These are phyloP conservation scores for Puccinia polysora DNA, from an alignment of 1,284 basidiomycete species.

Conservation along the genomic window DNA sequence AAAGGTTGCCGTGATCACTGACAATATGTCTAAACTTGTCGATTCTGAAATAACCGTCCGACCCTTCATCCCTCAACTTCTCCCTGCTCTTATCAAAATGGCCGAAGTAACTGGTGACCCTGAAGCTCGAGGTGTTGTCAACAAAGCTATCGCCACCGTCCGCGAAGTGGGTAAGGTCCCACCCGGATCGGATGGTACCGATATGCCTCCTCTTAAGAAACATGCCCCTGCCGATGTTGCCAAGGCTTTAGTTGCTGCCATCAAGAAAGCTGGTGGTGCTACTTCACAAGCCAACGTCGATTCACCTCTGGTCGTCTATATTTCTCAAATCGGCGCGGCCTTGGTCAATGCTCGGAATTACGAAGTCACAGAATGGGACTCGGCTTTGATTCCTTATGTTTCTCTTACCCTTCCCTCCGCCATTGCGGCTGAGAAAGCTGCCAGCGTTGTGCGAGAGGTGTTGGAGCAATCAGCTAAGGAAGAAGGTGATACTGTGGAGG, in stretches of 20 bases:
- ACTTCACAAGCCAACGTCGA: constrained; percentile 52
- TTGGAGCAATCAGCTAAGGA: constrained; percentile 81
- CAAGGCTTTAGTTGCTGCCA: constrained; percentile 65
- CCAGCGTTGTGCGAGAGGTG: constrained; percentile 72
- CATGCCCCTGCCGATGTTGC: constrained; percentile 66
- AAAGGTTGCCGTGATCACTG: constrained; percentile 91
- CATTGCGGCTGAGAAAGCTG: constrained; percentile 61
- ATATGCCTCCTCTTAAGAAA: constrained; percentile 75
- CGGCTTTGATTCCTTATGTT: constrained; percentile 69
- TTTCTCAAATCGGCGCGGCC: constrained; percentile 72
- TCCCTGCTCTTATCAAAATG: constrained; percentile 90
- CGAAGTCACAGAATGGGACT: constrained; percentile 80
- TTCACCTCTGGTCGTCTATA: constrained; percentile 66
- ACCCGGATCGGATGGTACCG: constrained; percentile 70
- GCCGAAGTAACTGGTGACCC: constrained; percentile 87
- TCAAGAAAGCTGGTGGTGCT: constrained; percentile 71
- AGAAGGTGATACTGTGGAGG: constrained; percentile 66
- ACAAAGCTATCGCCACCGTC: constrained; percentile 82
- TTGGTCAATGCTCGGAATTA: constrained; percentile 87
- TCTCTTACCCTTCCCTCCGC: constrained; percentile 60
- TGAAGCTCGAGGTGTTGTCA: constrained; percentile 84
- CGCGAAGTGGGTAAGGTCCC: constrained; percentile 87
- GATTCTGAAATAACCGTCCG: constrained; percentile 90
- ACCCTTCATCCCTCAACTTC: constrained; percentile 90
- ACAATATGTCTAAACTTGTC: constrained; percentile 98